Evolutionary conservation across 2,329 filamentous ascomycete species (phyloP).

Genomic region (Fusarium sp.): DNA sequence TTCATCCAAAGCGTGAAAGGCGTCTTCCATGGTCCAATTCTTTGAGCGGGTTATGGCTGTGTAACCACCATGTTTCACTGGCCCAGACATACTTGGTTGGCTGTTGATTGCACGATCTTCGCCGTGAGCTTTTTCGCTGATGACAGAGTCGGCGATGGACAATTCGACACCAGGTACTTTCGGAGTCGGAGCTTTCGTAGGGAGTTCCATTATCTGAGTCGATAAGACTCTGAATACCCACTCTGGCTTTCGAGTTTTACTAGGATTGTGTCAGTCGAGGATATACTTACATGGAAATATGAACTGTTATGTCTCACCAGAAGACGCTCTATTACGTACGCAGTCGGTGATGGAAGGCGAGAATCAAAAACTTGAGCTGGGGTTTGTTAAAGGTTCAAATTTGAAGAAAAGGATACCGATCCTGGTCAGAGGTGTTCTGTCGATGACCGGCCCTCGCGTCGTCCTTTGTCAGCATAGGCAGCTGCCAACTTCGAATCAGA

Average conservation of each 20-base stretch:
- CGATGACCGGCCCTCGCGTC: neutral
- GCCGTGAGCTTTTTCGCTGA: neutral
- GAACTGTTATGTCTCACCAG: neutral
- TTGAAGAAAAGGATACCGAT: neutral
- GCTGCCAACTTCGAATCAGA: neutral
- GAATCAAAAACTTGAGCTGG: neutral
- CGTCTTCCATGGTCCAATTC: neutral
- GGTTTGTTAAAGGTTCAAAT: neutral
- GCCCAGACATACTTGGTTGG: neutral
- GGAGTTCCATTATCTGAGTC: neutral
- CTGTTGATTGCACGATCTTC: neutral
- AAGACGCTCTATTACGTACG: neutral
- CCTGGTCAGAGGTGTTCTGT: neutral
- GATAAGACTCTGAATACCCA: neutral
- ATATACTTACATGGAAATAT: neutral
- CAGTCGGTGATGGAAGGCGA: neutral
- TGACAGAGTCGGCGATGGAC: neutral
- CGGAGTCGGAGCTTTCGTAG: neutral
- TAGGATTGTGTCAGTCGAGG: neutral
- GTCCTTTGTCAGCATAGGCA: neutral
- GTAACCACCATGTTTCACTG: neutral
- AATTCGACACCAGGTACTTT: neutral
- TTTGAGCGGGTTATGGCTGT: neutral
- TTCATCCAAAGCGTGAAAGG: neutral
- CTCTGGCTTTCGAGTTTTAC: neutral